A percentile compares a stretch with the other conserved stretches of the same genome.
These are phyloP conservation scores for Dentipellis fragilis DNA, from an alignment of 768 basidiomycete genomes.

Conservation along the genomic window DNA sequence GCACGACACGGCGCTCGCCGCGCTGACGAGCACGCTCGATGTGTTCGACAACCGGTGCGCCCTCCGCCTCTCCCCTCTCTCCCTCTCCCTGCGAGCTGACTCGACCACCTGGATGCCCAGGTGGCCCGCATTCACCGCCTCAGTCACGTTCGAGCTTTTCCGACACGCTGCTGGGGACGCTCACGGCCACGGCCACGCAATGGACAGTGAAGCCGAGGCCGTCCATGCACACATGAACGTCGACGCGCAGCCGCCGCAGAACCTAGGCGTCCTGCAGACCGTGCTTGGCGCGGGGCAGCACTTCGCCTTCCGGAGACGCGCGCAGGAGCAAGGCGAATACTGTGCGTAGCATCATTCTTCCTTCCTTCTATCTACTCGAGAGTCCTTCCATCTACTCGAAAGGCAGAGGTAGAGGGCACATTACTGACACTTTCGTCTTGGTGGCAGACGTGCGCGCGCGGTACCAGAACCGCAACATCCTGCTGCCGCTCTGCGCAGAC, in stretches of 20 bases:
- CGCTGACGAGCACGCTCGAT: conserved; percentile 52
- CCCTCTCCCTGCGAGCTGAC: background rate
- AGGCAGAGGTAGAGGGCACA: conserved; percentile 9
- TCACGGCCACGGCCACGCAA: background rate
- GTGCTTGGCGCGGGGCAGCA: background rate
- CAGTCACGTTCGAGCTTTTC: conserved; percentile 69
- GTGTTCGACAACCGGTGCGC: conserved; percentile 54
- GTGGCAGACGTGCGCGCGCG: conserved; percentile 49
- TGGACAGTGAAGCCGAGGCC: background rate
- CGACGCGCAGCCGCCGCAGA: conserved; percentile 5
- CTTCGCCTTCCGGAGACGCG: background rate
- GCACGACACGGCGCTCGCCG: conserved; percentile 66
- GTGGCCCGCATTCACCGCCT: conserved; percentile 71
- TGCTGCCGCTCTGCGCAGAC: conserved; percentile 54
- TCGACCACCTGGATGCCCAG: conserved; percentile 19
- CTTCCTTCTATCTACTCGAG: too few species aligned
- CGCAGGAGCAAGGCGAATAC: background rate
- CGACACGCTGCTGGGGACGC: conserved; percentile 19
- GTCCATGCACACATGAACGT: background rate
- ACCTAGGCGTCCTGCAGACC: conserved; percentile 1
- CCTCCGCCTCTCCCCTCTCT: background rate
- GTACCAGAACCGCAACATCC: conserved; percentile 59
- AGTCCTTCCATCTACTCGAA: background rate
- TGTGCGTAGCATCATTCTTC: background rate
- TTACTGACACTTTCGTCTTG: background rate